phyloP scores from a whole-genome alignment of 106 monocot genomes.

The Gastrodia elata region DNA sequence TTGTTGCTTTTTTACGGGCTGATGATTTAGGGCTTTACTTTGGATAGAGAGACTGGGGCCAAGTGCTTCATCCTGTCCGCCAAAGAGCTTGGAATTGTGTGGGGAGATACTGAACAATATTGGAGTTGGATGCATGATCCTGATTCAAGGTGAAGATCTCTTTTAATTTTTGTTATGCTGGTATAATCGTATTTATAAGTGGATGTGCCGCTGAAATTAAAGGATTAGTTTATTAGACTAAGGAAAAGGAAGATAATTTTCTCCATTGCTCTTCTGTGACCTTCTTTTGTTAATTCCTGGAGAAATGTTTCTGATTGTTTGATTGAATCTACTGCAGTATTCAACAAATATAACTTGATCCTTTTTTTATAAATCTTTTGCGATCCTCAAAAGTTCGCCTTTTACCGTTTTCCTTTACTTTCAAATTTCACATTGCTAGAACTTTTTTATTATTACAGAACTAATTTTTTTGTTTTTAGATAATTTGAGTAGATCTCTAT shows the following conservation, averaged over 20 bases:
- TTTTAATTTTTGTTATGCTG: not conserved
- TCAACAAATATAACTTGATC: no score
- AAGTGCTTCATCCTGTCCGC: constrained; percentile 68
- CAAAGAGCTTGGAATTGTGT: constrained; percentile 42
- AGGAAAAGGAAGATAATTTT: no score
- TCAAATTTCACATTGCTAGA: not conserved
- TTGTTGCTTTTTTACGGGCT: not conserved
- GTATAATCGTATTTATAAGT: no score
- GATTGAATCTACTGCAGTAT: not conserved
- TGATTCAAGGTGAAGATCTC: constrained; percentile 30
- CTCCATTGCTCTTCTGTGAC: not conserved
- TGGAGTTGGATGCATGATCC: constrained; percentile 42
- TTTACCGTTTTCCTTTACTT: no score
- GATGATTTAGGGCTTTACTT: constrained; percentile 40
- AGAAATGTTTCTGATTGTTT: not conserved
- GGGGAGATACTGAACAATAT: constrained; percentile 42
- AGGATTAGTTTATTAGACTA: not conserved
- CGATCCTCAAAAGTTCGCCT: no score
- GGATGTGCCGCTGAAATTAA: no score
- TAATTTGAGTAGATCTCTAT: no score
- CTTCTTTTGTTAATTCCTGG: not conserved
- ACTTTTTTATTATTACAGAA: no score
- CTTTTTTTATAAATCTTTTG: no score
- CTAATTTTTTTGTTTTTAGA: no score
- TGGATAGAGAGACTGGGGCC: constrained; percentile 53